phyloP scores from a whole-genome alignment of 345 rosid species.

The Corchorus capsularis region DNA sequence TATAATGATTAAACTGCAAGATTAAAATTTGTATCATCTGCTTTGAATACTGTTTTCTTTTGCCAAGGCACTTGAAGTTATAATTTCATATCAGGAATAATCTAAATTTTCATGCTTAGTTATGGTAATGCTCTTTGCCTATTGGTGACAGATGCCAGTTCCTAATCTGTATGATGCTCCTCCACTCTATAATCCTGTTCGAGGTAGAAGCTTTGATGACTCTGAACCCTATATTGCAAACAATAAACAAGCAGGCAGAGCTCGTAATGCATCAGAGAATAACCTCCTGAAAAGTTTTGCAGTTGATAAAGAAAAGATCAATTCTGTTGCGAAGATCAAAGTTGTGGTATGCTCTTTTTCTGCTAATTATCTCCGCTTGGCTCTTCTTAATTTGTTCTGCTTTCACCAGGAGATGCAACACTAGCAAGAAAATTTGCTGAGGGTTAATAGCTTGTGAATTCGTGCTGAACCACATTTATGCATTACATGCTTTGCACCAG shows the following conservation, averaged over 20 bases:
- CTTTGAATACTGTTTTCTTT: not conserved
- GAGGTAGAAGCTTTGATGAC: constrained; percentile 83
- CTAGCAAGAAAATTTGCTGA: not conserved
- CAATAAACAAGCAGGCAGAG: constrained; percentile 68
- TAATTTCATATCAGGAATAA: not conserved
- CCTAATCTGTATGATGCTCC: constrained; percentile 60
- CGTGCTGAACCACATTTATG: not conserved
- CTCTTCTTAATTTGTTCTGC: not conserved
- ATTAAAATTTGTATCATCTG: not conserved
- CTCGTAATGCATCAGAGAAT: constrained; percentile 66
- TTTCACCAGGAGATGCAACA: constrained; percentile 2
- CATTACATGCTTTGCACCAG: constrained; percentile 14
- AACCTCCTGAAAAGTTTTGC: constrained; percentile 68
- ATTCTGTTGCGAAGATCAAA: constrained; percentile 97
- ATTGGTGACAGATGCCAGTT: constrained; percentile 58
- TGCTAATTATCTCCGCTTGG: not conserved
- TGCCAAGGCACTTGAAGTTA: not conserved
- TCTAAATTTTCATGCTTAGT: constrained; percentile 1
- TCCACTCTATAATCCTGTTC: constrained; percentile 64
- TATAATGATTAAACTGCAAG: not conserved
- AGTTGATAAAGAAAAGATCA: constrained; percentile 77
- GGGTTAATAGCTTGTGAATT: constrained; percentile 18
- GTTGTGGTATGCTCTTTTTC: constrained; percentile 74
- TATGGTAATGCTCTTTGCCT: constrained; percentile 8
- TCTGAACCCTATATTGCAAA: constrained; percentile 58